Percentiles rank a stretch among this genome's conserved stretches.
Conservation (phyloP, 257 asterid species). For the Solanum chmielewskii region DNA sequence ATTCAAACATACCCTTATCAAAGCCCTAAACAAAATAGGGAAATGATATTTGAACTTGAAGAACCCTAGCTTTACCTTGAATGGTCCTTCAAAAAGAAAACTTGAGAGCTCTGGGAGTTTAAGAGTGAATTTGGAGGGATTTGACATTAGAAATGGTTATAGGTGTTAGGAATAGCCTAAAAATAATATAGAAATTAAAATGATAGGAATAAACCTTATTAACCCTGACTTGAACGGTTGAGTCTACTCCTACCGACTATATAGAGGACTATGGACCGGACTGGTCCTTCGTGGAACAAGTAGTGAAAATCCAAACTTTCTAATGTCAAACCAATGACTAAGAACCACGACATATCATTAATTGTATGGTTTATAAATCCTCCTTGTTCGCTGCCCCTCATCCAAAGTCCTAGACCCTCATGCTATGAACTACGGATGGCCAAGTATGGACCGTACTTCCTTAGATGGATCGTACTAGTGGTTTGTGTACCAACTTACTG, state of each 20-base stretch:
- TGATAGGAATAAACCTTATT: background rate
- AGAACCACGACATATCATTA: background rate
- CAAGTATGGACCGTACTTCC: background rate
- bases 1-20: background rate
- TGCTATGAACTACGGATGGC: background rate
- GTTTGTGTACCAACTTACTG: background rate
- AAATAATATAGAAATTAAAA: too few species aligned
- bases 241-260: background rate
- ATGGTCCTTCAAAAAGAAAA: background rate
- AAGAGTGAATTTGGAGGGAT: background rate
- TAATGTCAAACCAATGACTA: background rate
- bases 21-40: background rate
- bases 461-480: background rate
- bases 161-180: background rate
- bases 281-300: background rate
- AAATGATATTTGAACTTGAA: too few species aligned
- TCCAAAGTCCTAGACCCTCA: too few species aligned
- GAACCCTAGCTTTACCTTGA: background rate
- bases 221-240: too few species aligned
- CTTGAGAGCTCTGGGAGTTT: background rate
- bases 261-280: background rate
- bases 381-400: background rate
- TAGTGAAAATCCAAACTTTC: background rate
- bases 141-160: too few species aligned
- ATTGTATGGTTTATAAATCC: background rate